Evolutionary conservation across 768 basidiomycete genomes (phyloP), one percentile per base, ranked within the genome.

Genomic region (Rhodocollybia butyracea): DNA sequence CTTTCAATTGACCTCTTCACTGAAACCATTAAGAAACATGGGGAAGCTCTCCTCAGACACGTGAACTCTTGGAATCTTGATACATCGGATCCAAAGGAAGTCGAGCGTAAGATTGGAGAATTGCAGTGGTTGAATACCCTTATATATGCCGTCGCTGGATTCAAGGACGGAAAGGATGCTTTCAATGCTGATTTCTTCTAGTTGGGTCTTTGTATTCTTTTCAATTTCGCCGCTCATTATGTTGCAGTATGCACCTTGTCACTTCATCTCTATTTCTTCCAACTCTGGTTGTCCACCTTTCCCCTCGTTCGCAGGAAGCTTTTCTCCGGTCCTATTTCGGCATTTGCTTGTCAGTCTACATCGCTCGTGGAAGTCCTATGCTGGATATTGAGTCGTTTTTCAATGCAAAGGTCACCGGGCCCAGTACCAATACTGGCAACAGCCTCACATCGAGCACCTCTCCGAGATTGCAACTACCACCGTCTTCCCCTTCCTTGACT

Each of bases 231-330:
- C 3, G 13, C 36, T 5, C n/a, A 5, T 50, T 22, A 17, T 21
- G n/a, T 31, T n/a, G 3, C 36, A 89, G 86, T 13, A 81, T 85
- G 70, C 88, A 83, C 59, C 68, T 85, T 1, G 77, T 88, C 36
- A 91, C 88, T 0, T 86, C 86, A 3, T 74, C 81, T 3, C 62
- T 86, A 21, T 86, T 88, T 72, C 63, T 87, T 26, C 73, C 82
- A 0, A 78, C 85, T 1, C 55, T 83, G 40, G 60, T 77, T 31
- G 73, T 73, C 0, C 60, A 60, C 31, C 66, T 82, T 47, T 65
- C 73, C 5, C 74, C 73, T 0, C 39, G 65, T 1, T 82, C 80
- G 0, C 77, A 81, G 55, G 71, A 70, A 3, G 66, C 79, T 15
- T 71, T 89, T 13, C 74, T 91, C n/a, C 80, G 78, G 7, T 70